Conservation (phyloP, 129 eudicot species). For the Glebionis coronaria region DNA sequence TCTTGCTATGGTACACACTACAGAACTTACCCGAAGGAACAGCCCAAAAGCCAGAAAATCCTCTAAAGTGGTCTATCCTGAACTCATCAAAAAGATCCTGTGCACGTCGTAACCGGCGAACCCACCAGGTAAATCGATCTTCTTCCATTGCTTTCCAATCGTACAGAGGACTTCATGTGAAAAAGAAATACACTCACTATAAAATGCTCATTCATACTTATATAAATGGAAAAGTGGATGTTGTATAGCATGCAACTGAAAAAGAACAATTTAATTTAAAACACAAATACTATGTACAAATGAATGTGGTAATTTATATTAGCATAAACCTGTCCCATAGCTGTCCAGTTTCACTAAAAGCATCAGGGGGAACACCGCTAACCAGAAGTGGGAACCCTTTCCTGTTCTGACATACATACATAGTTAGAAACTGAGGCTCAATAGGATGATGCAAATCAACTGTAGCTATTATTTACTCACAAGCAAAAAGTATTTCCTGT, state of each 20-base stretch:
- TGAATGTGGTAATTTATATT: neutral
- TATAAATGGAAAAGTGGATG: slow-evolving; percentile 2
- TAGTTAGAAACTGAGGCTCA: slow-evolving; percentile 12
- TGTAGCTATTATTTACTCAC: slow-evolving; percentile 37
- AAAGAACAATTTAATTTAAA: neutral
- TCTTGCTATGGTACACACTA: slow-evolving; percentile 12
- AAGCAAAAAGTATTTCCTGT: slow-evolving; percentile 82
- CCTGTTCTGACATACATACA: slow-evolving; percentile 53
- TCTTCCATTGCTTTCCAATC: slow-evolving; percentile 96
- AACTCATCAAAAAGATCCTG: slow-evolving; percentile 88
- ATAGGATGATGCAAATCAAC: slow-evolving; percentile 4
- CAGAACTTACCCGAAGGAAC: slow-evolving; percentile 84
- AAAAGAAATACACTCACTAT: slow-evolving; percentile 14
- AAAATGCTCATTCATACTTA: slow-evolving; percentile 1
- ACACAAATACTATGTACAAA: neutral
- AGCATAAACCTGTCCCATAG: slow-evolving; percentile 84
- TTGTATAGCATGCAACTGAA: slow-evolving; percentile 21
- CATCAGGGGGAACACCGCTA: slow-evolving; percentile 98
- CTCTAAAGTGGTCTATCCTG: slow-evolving; percentile 96
- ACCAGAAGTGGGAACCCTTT: slow-evolving; percentile 81
- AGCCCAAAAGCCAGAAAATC: slow-evolving; percentile 98
- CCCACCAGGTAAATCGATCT: slow-evolving; percentile 91
- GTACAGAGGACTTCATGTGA: slow-evolving; percentile 69
- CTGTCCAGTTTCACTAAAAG: slow-evolving; percentile 99
- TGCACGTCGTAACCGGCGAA: slow-evolving; percentile 71